Base-by-base conservation (phyloP, 306 rosid genomes). In the Sechiopsis laciniata region DNA sequence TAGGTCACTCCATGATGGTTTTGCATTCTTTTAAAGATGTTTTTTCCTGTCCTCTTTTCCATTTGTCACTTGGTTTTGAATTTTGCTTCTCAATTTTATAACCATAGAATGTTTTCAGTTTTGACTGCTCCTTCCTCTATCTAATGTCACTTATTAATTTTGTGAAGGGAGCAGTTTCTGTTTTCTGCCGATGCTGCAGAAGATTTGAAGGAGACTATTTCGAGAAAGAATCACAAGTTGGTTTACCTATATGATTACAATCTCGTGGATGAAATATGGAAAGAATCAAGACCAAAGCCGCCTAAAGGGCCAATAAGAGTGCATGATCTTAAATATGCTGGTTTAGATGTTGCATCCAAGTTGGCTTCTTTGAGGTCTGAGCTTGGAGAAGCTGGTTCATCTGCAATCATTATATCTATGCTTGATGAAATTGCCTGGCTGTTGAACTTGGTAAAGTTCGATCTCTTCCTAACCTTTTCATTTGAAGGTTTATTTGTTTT, bases 121-220 rank as follows among this genome's bases (percentile, higher is more conserved):
- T 74, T 73, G 46, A 32, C 74, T 40, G 13, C 75, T 35, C 54
- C 75, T 78, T 69, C 75, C 26, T 69, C 78, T 81, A 68, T 79
- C 88, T 94, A 84, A 90, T 86, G 78, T 35, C 75, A 48, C 73
- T 69, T 79, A 80, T 84, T 82, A 72, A 73, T 83, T 74, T 81
- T 79, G 83, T 90, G 91, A 90, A 93, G 98, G 98, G 87, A 85
- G 88, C 98, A 90, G 98, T 94, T 88, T 87, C 97, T 94, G 72
- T 90, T 94, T 84, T 89, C 98, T 61, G 82, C 88, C 22, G 97
- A 90, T 87, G 90, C 90, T 85, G 95, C 98, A 29, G 91, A 87
- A 78, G 97, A 90, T 78, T 81, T 90, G 77, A 88, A 85, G 88
- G 87, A 78, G 66, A 88, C 80, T 73, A 86, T 94, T 79, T 82